Conservation (phyloP, 2,329 filamentous ascomycete species). For the Claviceps digitariae region DNA sequence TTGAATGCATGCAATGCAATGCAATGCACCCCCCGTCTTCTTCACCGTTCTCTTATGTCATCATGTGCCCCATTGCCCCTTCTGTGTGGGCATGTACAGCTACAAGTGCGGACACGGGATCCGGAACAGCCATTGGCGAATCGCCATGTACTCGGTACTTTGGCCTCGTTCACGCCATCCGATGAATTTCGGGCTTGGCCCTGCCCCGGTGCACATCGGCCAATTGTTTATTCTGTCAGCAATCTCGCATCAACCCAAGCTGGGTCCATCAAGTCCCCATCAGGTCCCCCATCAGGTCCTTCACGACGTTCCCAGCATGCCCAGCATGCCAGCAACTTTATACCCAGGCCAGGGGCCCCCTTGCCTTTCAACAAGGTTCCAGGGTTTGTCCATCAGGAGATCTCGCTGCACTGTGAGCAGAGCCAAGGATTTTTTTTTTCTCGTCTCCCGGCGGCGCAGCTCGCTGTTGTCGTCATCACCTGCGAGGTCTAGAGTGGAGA, state of each 20-base stretch:
- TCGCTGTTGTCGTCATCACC: background rate
- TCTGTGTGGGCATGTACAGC: background rate
- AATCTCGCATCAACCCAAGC: background rate
- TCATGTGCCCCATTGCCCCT: background rate
- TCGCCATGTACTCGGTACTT: background rate
- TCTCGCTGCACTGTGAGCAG: background rate
- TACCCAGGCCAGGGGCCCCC: background rate
- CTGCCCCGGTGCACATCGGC: background rate
- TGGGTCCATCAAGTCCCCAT: background rate
- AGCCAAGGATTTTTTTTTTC: background rate
- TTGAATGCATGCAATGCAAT: background rate
- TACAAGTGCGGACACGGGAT: background rate
- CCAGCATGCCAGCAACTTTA: background rate
- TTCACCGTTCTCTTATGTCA: background rate
- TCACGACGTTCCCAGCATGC: background rate
- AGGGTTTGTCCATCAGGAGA: background rate
- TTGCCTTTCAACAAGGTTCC: background rate
- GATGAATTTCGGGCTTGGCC: conserved; percentile 1
- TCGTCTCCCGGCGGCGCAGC: background rate
- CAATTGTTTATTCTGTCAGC: background rate
- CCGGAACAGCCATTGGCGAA: background rate
- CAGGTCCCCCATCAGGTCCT: background rate
- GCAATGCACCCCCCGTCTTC: background rate
- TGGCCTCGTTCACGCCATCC: background rate
- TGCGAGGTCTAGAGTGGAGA: background rate